Conservation (phyloP, 192 early-diverging fungal genomes). For the Coemansia asiatica region DNA sequence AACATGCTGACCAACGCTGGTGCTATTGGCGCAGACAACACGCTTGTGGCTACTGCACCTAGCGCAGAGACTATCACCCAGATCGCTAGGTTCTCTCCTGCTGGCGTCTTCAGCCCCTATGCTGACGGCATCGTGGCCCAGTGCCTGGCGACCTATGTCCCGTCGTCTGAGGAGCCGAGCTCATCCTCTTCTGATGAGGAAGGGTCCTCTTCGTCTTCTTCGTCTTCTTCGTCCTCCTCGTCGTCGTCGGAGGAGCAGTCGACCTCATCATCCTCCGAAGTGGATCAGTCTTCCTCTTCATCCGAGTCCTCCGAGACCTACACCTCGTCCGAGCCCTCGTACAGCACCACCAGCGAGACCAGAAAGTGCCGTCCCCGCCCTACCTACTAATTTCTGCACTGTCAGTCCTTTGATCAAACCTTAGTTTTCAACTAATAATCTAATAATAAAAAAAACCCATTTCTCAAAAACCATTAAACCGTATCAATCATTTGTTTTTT, state of each 20-base stretch:
- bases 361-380: slow-evolving; percentile 37
- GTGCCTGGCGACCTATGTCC: slow-evolving; percentile 22
- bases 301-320: slow-evolving; percentile 6
- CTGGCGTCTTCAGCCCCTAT: slow-evolving; percentile 33
- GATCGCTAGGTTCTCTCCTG: slow-evolving; percentile 16
- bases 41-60: slow-evolving; percentile 22
- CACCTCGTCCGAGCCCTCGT: slow-evolving; percentile 6
- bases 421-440: no score
- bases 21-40: slow-evolving; percentile 19
- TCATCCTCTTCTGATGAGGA: slow-evolving; percentile 1
- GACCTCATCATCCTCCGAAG: not conserved
- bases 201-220: not conserved
- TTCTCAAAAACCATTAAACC: no score
- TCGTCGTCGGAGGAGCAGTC: slow-evolving; percentile 9
- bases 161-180: not conserved
- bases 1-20: slow-evolving; percentile 7
- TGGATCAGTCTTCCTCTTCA: slow-evolving; percentile 9
- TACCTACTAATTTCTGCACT: slow-evolving; percentile 10
- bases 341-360: slow-evolving; percentile 13
- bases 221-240: not conserved
- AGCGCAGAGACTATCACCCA: slow-evolving; percentile 8
- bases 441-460: no score
- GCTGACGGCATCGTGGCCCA: slow-evolving; percentile 24
- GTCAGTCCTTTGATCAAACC: no score
- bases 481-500: no score